phyloP scores from a whole-genome alignment of 306 rosid species.

The Trifolium repens region DNA sequence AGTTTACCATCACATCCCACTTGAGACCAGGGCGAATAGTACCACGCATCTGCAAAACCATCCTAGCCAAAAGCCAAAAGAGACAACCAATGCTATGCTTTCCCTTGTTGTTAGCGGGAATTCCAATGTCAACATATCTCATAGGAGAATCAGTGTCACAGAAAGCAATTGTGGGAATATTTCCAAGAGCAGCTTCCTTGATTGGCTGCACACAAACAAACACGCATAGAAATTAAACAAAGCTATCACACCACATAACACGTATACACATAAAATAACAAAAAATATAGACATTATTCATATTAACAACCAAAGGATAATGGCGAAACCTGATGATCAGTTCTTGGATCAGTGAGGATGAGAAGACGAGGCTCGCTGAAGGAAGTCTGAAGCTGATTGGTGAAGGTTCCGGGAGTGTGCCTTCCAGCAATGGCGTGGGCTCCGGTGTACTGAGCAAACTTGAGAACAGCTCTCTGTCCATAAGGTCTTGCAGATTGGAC shows the following conservation, averaged over 20 bases:
- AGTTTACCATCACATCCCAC: constrained; percentile 89
- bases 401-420: constrained; percentile 89
- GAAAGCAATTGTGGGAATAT: constrained; percentile 89
- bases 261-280: neutral
- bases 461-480: constrained; percentile 86
- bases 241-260: neutral
- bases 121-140: constrained; percentile 88
- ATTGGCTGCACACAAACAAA: constrained; percentile 65
- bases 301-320: neutral
- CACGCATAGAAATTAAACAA: neutral
- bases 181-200: constrained; percentile 90
- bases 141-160: constrained; percentile 93
- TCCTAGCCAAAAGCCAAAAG: constrained; percentile 88
- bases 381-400: constrained; percentile 89
- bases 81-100: constrained; percentile 95
- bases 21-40: constrained; percentile 68
- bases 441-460: constrained; percentile 85
- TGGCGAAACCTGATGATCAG: constrained; percentile 78
- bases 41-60: constrained; percentile 92
- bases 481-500: constrained; percentile 86
- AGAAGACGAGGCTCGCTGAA: constrained; percentile 89
- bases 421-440: constrained; percentile 88
- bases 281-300: neutral
- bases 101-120: constrained; percentile 94
- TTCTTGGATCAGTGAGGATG: constrained; percentile 89